Evolutionary conservation across 2,329 filamentous ascomycete species (phyloP), one percentile per base, ranked within the genome.

Genomic region (Fusarium sp.): DNA sequence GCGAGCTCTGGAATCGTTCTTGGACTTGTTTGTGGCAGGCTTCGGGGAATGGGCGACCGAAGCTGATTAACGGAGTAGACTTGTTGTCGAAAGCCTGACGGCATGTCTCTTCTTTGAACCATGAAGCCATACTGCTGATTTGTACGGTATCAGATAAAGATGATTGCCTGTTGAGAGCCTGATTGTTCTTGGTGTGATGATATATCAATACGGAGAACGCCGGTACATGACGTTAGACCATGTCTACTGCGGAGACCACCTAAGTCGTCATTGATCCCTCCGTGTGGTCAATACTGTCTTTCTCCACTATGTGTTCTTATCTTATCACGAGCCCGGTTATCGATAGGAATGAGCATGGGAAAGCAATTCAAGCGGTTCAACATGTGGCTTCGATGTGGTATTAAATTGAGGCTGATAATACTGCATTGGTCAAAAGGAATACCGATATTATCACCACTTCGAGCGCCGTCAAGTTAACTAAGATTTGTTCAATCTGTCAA

Each of bases 41-140:
- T 40, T 60, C 42, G 9, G 28, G 31, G 15, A 65, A 65, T 1
- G 36, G 61, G 1, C 40, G 47, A 3, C 61, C 44, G 7, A 28
- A 55, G 31, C 61, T 60, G 7, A 60, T 10, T 1, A 63, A n/a
- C 2, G 61, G 61, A 7, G 44, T 47, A 0, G 36, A 9, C 9
- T 60, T 60, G 9, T 43, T 42, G 14, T 46, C n/a, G 13, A 65
- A 65, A 9, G 62, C 54, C 8, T 39, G 17, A 3, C 28, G 61
- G 7, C 8, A 21, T 2, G 7, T 47, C 33, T 65, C 61, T 3
- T 46, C 9, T 3, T 24, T 40, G 10, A 42, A 60, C 54, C 53
- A 59, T 8, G 26, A 52, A 44, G 36, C 2, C 55, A 53, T 53
- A 3, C 0, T 19, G 5, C 43, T 13, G 43, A 28, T 13, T 14